These are phyloP conservation scores for Holtermanniella nyarrowii DNA, from an alignment of 768 basidiomycete species.

Conservation along the genomic window DNA sequence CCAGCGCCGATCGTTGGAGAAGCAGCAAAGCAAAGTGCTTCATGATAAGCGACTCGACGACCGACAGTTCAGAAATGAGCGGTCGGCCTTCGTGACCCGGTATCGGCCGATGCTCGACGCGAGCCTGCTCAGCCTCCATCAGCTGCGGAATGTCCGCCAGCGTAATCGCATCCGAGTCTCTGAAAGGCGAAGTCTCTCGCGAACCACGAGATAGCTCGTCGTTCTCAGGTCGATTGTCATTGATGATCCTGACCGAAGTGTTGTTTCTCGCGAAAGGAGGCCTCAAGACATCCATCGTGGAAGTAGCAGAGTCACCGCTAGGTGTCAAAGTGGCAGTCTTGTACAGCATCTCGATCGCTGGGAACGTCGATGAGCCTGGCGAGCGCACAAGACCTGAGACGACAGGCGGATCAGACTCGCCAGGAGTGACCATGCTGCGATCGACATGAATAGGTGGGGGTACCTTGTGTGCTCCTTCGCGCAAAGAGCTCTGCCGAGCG, in stretches of 20 bases:
- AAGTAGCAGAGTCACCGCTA: conserved; percentile 9
- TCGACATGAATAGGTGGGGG: background rate
- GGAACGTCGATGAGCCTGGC: background rate
- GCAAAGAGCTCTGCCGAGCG: conserved; percentile 6
- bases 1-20: conserved; percentile 65
- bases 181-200: conserved; percentile 7
- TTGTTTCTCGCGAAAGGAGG: conserved; percentile 67
- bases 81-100: conserved; percentile 58
- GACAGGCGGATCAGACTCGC: background rate
- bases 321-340: conserved; percentile 3
- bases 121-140: conserved; percentile 81
- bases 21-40: conserved; percentile 81
- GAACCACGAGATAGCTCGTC: conserved; percentile 10
- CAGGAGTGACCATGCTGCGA: background rate
- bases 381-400: background rate
- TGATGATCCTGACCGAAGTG: conserved; percentile 79
- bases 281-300: conserved; percentile 47
- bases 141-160: conserved; percentile 89
- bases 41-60: conserved; percentile 78
- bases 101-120: conserved; percentile 74
- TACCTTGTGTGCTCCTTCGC: background rate
- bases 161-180: conserved; percentile 71
- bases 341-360: conserved; percentile 1
- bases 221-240: conserved; percentile 48
- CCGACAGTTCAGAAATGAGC: conserved; percentile 69